Evolutionary conservation across 2,329 filamentous ascomycete genomes (phyloP).

Genomic region (Ophiostoma sp.): DNA sequence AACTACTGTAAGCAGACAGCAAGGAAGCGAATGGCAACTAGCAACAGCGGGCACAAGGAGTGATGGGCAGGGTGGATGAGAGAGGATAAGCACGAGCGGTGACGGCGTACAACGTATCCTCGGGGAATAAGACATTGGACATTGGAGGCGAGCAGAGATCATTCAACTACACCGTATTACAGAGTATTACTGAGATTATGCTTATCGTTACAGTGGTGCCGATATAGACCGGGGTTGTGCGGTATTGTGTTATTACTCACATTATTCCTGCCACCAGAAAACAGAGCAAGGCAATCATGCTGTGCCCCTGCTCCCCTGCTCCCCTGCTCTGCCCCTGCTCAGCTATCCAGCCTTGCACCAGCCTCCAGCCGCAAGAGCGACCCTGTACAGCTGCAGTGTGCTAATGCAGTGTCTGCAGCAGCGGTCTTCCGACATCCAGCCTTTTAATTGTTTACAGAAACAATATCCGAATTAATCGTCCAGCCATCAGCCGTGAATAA

Average conservation of each 20-base stretch:
- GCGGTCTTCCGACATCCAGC: neutral
- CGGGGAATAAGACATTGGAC: neutral
- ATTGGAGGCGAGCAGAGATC: neutral
- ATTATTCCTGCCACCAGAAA: neutral
- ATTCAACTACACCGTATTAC: neutral
- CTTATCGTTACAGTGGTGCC: neutral
- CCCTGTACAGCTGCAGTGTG: neutral
- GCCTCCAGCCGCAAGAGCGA: neutral
- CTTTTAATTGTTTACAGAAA: neutral
- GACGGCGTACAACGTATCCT: neutral
- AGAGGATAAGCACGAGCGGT: neutral
- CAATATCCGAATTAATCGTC: neutral
- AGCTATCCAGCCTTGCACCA: neutral
- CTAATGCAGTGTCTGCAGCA: neutral
- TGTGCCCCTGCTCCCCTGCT: neutral
- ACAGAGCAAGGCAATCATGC: neutral
- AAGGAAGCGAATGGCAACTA: neutral
- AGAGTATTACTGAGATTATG: neutral
- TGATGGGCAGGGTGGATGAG: no score
- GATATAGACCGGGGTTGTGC: neutral
- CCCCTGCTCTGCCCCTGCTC: neutral
- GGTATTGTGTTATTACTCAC: neutral
- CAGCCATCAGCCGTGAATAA: neutral
- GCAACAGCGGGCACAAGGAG: neutral
- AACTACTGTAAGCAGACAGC: neutral